A percentile compares a stretch with the other conserved stretches of the same genome.
phyloP scores from a whole-genome alignment of 768 basidiomycete species.

The Astraeus odoratus region DNA sequence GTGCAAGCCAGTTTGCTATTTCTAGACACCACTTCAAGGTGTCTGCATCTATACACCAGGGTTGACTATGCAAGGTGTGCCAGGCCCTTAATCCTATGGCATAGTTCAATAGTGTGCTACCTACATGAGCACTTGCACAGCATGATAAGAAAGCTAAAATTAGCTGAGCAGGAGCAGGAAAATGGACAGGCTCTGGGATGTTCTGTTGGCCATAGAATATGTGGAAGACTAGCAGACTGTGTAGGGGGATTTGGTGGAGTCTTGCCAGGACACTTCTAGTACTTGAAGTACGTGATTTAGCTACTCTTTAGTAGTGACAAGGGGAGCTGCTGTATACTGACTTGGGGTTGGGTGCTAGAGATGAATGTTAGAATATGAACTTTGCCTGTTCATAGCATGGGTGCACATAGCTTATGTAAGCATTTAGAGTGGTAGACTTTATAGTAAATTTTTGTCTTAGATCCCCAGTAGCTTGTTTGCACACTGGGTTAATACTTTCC shows the following conservation, averaged over 20 bases:
- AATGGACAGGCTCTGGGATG: slow-evolving; percentile 7
- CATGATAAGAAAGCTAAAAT: slow-evolving; percentile 10
- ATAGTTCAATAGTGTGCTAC: slow-evolving; percentile 6
- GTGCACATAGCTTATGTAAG: too few relatives aligned
- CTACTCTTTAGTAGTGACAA: neutral
- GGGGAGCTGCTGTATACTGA: too few relatives aligned
- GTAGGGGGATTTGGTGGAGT: slow-evolving; percentile 4
- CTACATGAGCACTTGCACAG: slow-evolving; percentile 8
- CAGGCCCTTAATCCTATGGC: slow-evolving; percentile 15
- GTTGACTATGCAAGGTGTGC: slow-evolving; percentile 17
- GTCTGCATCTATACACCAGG: slow-evolving; percentile 6
- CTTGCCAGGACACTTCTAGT: slow-evolving; percentile 1
- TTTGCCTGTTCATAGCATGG: too few relatives aligned
- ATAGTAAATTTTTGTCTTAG: too few relatives aligned
- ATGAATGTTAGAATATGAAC: too few relatives aligned
- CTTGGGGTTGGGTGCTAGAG: neutral
- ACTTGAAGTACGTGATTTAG: neutral
- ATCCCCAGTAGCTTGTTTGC: too few relatives aligned
- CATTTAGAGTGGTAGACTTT: too few relatives aligned
- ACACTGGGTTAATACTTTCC: too few relatives aligned
- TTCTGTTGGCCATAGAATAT: slow-evolving; percentile 10
- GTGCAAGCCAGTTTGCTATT: neutral
- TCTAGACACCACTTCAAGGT: slow-evolving; percentile 10
- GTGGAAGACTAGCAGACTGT: slow-evolving; percentile 14
- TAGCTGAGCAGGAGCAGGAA: slow-evolving; percentile 3